Base-by-base conservation (phyloP, 2,329 filamentous ascomycete species). In the Cercospora zeae-maydis region DNA sequence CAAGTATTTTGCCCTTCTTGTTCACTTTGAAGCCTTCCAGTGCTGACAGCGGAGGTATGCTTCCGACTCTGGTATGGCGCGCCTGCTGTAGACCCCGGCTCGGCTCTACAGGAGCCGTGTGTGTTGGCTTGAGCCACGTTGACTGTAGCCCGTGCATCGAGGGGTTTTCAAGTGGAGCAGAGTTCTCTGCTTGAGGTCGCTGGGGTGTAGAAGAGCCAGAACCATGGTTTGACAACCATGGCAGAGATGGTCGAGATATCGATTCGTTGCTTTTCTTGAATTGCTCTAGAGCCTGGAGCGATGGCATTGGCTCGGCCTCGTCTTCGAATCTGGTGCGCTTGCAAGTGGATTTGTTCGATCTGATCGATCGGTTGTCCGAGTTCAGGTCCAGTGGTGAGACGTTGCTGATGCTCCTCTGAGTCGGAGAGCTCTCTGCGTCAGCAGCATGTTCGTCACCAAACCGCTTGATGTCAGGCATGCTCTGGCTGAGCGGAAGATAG, bases 21-120 rank as follows among this genome's bases (percentile, higher is more conserved):
- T 83, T 84, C 70, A 84, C 80, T 72, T 83, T 83, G 55, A 81
- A 76, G 55, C 82, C 79, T 70, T 83, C 76, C 45, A 82, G 63
- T 64, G 79, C 78, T 11, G 75, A 76, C 5, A 80, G 72, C 45
- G 77, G 75, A 54, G 78, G 56, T 21, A 42, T 58, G 47, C 57
- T 64, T n/a, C 27, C 57, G 27, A 51, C 31, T 21, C 31, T 33
- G 21, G 55, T 14, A 34, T 34, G 54, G 31, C n/a, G 30, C 54
- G 42, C 42, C 53, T 49, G 45, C 7, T 16, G 30, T 5, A 34
- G 42, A n/a, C n/a, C 24, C 9, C 24, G 42, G 21, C 21, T 19
- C 24, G 42, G 5, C 2, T 34, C 49, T 5, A 34, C 49, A 53
- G 16, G 49, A 31, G 19, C 30, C 10, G 30, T 53, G 27, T 34